A percentile compares a stretch with the other conserved stretches of the same genome.
These are phyloP conservation scores for Saturnispora halmiae DNA, from an alignment of 805 yeast species.

Conservation along the genomic window DNA sequence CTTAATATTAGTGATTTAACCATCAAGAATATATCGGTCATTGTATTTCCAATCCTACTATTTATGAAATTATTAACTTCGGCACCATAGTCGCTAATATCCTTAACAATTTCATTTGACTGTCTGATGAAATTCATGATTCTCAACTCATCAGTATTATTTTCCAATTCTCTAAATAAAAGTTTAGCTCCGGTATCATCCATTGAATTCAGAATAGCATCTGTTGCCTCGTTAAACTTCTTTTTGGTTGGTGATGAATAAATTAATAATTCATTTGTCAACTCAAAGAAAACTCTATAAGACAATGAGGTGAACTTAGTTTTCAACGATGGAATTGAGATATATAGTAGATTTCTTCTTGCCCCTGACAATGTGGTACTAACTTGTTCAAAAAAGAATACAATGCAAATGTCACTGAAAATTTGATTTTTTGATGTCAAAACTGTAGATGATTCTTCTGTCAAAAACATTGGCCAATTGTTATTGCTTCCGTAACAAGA, in stretches of 20 bases:
- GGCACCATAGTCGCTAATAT: slow-evolving; percentile 29
- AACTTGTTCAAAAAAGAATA: slow-evolving; percentile 50
- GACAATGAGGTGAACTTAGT: slow-evolving; percentile 67
- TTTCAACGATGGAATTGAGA: slow-evolving; percentile 62
- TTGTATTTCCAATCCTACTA: slow-evolving; percentile 29
- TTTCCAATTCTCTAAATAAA: slow-evolving; percentile 10
- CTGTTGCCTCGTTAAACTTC: slow-evolving; percentile 47
- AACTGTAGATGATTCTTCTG: slow-evolving; percentile 42
- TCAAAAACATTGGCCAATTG: slow-evolving; percentile 86
- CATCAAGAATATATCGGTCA: slow-evolving; percentile 36
- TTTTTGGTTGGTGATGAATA: slow-evolving; percentile 58
- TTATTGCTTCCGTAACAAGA: slow-evolving; percentile 49
- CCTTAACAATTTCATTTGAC: slow-evolving; percentile 36
- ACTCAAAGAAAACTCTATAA: slow-evolving; percentile 55
- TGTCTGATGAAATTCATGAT: slow-evolving; percentile 13
- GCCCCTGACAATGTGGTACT: slow-evolving; percentile 30
- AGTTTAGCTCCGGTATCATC: slow-evolving; percentile 53
- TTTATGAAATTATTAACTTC: slow-evolving; percentile 29
- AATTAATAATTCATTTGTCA: slow-evolving; percentile 54
- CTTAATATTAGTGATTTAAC: slow-evolving; percentile 31
- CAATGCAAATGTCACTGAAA: slow-evolving; percentile 54
- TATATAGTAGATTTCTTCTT: slow-evolving; percentile 39
- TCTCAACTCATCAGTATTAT: slow-evolving; percentile 9
- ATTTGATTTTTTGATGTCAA: slow-evolving; percentile 35
- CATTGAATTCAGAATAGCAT: slow-evolving; percentile 57